A percentile compares a stretch with the other conserved stretches of the same genome.
Evolutionary conservation across 768 basidiomycete genomes (phyloP).

Genomic region (Macrolepiota fuliginosa): DNA sequence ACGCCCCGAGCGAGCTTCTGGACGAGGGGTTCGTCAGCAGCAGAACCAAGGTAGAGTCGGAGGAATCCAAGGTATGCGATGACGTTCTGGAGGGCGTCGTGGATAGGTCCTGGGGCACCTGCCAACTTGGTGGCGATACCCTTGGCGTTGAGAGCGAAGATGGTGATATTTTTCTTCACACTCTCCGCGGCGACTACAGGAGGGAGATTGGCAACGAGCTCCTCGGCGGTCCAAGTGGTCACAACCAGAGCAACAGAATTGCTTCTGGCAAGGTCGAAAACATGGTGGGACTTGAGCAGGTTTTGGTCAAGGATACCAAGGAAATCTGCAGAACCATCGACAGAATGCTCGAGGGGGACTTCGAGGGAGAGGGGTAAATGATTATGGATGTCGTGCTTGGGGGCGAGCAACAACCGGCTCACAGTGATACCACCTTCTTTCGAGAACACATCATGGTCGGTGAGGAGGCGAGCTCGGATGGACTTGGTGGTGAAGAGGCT

Average conservation of each 20-base stretch:
- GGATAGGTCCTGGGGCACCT: constrained; percentile 28
- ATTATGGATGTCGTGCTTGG: constrained; percentile 33
- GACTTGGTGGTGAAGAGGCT: constrained; percentile 52
- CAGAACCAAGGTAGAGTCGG: constrained; percentile 72
- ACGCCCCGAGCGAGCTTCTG: constrained; percentile 46
- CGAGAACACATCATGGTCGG: constrained; percentile 74
- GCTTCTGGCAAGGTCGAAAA: constrained; percentile 64
- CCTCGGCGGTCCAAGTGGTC: constrained; percentile 73
- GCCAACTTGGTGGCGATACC: constrained; percentile 43
- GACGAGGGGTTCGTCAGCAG: constrained; percentile 53
- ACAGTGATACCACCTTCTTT: constrained; percentile 68
- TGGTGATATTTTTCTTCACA: constrained; percentile 47
- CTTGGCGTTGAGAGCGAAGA: constrained; percentile 62
- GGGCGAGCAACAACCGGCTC: constrained; percentile 65
- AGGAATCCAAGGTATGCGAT: constrained; percentile 79
- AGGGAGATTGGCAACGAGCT: constrained; percentile 69
- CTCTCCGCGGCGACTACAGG: constrained; percentile 44
- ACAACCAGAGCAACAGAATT: constrained; percentile 72
- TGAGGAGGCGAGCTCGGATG: constrained; percentile 59
- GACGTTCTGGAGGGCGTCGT: constrained; percentile 49
- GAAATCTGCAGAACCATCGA: constrained; percentile 60
- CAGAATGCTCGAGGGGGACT: constrained; percentile 52
- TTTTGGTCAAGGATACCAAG: constrained; percentile 71
- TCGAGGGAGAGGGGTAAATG: constrained; percentile 51
- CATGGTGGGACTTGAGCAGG: constrained; percentile 74